These are phyloP conservation scores for Phytopythium ostracodes DNA, from an alignment of 352 stramenopile species.

Conservation along the genomic window DNA sequence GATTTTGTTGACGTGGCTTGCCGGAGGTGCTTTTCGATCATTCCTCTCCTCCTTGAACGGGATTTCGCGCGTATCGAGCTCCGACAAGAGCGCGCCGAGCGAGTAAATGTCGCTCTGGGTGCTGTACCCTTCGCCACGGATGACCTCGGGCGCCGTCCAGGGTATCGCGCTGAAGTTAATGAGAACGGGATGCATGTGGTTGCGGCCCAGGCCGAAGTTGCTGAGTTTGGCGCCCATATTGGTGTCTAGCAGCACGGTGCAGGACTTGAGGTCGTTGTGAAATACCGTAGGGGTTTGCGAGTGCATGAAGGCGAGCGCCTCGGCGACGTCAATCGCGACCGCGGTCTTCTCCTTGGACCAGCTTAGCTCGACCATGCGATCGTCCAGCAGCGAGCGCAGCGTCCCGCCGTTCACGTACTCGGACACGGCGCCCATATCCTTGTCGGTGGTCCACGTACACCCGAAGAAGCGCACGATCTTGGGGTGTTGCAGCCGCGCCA, in stretches of 20 bases:
- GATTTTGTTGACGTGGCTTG: constrained; percentile 44
- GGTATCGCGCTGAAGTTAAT: constrained; percentile 75
- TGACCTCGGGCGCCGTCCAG: constrained; percentile 86
- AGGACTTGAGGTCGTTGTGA: constrained; percentile 77
- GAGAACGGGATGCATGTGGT: constrained; percentile 81
- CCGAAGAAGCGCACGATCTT: constrained; percentile 85
- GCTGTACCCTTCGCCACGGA: constrained; percentile 62
- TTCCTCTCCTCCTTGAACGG: constrained; percentile 82
- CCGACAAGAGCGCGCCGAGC: constrained; percentile 80
- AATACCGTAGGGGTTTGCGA: constrained; percentile 76
- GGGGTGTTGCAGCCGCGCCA: constrained; percentile 69
- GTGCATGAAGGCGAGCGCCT: constrained; percentile 84
- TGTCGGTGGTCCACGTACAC: constrained; percentile 73
- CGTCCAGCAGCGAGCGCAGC: constrained; percentile 77
- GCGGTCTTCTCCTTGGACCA: constrained; percentile 81
- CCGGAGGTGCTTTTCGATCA: constrained; percentile 7
- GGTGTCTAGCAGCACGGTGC: constrained; percentile 72
- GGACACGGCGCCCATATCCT: constrained; percentile 70
- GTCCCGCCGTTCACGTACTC: constrained; percentile 86
- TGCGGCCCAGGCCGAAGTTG: constrained; percentile 76
- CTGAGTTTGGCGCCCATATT: constrained; percentile 78
- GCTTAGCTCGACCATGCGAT: constrained; percentile 69
- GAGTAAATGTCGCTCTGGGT: constrained; percentile 85
- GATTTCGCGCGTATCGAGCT: constrained; percentile 83
- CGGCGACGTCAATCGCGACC: constrained; percentile 79